Evolutionary conservation across 805 yeast genomes (phyloP), one percentile per base, ranked within the genome.

Genomic region (Hanseniaspora lindneri): DNA sequence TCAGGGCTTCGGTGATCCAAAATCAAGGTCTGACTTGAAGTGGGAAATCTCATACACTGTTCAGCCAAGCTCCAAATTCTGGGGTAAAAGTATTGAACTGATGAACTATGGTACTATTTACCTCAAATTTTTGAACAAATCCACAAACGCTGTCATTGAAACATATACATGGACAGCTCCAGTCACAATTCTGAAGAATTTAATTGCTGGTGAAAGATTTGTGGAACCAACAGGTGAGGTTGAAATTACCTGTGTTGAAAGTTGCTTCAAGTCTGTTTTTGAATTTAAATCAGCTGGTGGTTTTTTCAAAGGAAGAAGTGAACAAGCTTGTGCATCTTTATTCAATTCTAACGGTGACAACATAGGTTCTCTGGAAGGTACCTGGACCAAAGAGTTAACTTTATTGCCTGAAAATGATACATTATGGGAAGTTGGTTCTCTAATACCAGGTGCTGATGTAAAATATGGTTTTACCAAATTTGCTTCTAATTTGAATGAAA

Each of bases 121-220:
- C 39, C 67, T 92, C 33, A 68, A 70, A 2, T 67, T 80, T 39
- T 13, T 39, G 8, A 25, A 42, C 19, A 32, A n/a, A 13, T 57
- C 67, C 2, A 71, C 80, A 0, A 87, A 85, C 1, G 19, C 11
- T 11, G 43, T 49, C 3, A 5, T 43, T 14, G 95, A 84, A 56
- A 55, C 62, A 10, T 83, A 79, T 58, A 76, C 77, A 53, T 92
- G 94, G 89, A 61, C 69, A 19, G 88, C 80, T 54, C 96, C 98
- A 7, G 77, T 83, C 1, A 79, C 94, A 0, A 72, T 84, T 56
- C 66, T 92, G 56, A 80, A 89, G 57, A 89, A 89, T 60, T 72
- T 92, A 41, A 77, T 92, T 57, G 95, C 96, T 1, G 97, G 98
- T 23, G 98, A 92, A 58, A 83, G 86, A 61, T 92, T 88, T 62